phyloP scores from a whole-genome alignment of 257 asterid species.

The Salvia hispanica region DNA sequence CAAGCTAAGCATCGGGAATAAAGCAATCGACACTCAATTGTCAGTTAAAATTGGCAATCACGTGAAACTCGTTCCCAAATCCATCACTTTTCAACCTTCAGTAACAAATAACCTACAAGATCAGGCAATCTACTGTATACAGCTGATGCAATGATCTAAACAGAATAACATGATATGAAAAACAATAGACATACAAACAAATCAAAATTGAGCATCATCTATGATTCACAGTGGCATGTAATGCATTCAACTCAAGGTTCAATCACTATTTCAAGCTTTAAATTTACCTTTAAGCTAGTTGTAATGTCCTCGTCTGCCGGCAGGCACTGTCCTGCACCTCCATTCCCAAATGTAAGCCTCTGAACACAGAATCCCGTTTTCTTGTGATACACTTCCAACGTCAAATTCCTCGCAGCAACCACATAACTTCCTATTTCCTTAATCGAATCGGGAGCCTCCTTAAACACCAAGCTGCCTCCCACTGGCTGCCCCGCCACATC shows the following conservation, averaged over 20 bases:
- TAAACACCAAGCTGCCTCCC: slow-evolving; percentile 87
- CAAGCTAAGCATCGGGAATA: slow-evolving; percentile 20
- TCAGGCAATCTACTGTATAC: slow-evolving; percentile 16
- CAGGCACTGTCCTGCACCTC: slow-evolving; percentile 49
- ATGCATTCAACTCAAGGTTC: not conserved
- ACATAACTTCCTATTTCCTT: slow-evolving; percentile 73
- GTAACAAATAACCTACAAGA: not conserved
- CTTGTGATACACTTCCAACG: slow-evolving; percentile 73
- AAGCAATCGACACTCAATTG: slow-evolving; percentile 3
- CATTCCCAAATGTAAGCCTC: slow-evolving; percentile 54
- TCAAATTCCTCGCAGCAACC: slow-evolving; percentile 53
- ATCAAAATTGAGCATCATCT: slow-evolving; percentile 8
- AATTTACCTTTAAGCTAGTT: slow-evolving; percentile 62
- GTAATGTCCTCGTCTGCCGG: slow-evolving; percentile 74
- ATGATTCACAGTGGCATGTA: slow-evolving; percentile 20
- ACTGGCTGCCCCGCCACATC: slow-evolving; percentile 84
- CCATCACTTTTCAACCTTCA: slow-evolving; percentile 4
- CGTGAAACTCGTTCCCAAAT: not conserved
- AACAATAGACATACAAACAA: not conserved
- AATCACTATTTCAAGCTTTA: slow-evolving; percentile 18
- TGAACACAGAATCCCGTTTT: slow-evolving; percentile 73
- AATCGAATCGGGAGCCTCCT: slow-evolving; percentile 64
- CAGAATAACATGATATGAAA: not conserved
- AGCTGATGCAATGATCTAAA: slow-evolving; percentile 7
- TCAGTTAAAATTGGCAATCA: slow-evolving; percentile 8